Percentiles rank a stretch among this genome's conserved stretches.
phyloP scores from a whole-genome alignment of 164 flowering plant species.

The Piper betle region DNA sequence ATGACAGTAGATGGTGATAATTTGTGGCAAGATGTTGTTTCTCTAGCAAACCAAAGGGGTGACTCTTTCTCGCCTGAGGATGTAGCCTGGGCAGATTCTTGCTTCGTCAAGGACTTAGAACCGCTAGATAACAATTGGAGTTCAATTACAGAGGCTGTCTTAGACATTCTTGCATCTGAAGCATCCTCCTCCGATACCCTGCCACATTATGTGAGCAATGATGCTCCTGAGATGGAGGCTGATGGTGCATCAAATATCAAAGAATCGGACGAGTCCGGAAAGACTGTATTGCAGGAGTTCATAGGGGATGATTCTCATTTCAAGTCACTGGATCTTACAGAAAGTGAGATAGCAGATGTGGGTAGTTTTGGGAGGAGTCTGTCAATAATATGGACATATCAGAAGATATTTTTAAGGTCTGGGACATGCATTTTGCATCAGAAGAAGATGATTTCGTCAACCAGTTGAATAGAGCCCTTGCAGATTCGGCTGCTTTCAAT shows the following conservation, averaged over 20 bases:
- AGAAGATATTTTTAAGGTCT: slow-evolving; percentile 49
- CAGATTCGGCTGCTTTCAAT: slow-evolving; percentile 6
- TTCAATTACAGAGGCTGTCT: slow-evolving; percentile 38
- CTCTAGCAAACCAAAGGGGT: slow-evolving; percentile 13
- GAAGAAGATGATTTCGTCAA: slow-evolving; percentile 37
- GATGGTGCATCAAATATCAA: not conserved
- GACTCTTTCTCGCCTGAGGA: slow-evolving; percentile 40
- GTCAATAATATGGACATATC: slow-evolving; percentile 18
- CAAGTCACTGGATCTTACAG: not conserved
- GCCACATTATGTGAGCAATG: too few relatives aligned
- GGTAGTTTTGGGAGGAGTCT: slow-evolving; percentile 6
- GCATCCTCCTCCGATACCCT: slow-evolving; percentile 7
- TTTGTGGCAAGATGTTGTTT: slow-evolving; percentile 14
- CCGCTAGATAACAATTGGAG: slow-evolving; percentile 23
- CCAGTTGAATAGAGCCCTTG: slow-evolving; percentile 31
- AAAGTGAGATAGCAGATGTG: slow-evolving; percentile 9
- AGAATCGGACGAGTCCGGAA: not conserved
- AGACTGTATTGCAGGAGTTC: slow-evolving; percentile 1
- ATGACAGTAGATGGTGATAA: slow-evolving; percentile 24
- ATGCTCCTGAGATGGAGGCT: too few relatives aligned
- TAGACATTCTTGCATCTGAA: slow-evolving; percentile 23
- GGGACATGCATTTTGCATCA: slow-evolving; percentile 38
- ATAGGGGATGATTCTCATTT: slow-evolving; percentile 15
- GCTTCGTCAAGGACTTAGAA: slow-evolving; percentile 35
- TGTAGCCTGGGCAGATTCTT: slow-evolving; percentile 63